Evolutionary conservation across 1,284 basidiomycete species (phyloP).

Genomic region (Amylostereum areolatum): DNA sequence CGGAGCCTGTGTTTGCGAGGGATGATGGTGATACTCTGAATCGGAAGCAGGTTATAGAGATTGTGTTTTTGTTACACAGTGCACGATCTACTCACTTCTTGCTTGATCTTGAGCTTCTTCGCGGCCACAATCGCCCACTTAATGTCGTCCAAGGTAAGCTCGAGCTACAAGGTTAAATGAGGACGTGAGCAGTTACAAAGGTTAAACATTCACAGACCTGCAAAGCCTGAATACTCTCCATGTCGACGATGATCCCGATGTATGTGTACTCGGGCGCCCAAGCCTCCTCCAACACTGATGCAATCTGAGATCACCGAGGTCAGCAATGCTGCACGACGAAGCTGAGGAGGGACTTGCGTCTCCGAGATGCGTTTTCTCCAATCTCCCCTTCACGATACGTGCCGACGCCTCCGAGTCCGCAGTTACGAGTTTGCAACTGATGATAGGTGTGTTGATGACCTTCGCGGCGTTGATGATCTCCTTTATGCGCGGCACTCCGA

Average conservation of each 20-base stretch:
- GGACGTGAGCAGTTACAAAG: constrained; percentile 3
- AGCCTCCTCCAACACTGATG: constrained; percentile 91
- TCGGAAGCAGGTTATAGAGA: not conserved
- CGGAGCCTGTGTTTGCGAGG: constrained; percentile 77
- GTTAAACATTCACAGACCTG: constrained; percentile 51
- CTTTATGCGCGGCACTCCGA: no score
- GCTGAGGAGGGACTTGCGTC: constrained; percentile 68
- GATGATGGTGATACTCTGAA: constrained; percentile 67
- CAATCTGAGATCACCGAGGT: constrained; percentile 56
- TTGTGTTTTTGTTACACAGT: not conserved
- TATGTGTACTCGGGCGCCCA: constrained; percentile 94
- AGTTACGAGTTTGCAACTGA: no score
- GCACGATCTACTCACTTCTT: constrained; percentile 46
- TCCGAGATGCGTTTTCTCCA: no score
- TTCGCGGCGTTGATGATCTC: no score
- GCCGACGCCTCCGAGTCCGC: no score
- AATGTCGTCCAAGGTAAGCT: constrained; percentile 90
- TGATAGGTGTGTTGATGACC: no score
- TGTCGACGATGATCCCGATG: constrained; percentile 90
- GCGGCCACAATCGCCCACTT: constrained; percentile 86
- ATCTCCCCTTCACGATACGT: no score
- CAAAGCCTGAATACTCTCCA: constrained; percentile 83
- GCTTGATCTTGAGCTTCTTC: constrained; percentile 91
- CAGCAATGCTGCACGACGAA: constrained; percentile 50
- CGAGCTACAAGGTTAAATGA: constrained; percentile 49